These are phyloP conservation scores for Penicillium verrucosum DNA, from an alignment of 2,329 filamentous ascomycete species.

Conservation along the genomic window DNA sequence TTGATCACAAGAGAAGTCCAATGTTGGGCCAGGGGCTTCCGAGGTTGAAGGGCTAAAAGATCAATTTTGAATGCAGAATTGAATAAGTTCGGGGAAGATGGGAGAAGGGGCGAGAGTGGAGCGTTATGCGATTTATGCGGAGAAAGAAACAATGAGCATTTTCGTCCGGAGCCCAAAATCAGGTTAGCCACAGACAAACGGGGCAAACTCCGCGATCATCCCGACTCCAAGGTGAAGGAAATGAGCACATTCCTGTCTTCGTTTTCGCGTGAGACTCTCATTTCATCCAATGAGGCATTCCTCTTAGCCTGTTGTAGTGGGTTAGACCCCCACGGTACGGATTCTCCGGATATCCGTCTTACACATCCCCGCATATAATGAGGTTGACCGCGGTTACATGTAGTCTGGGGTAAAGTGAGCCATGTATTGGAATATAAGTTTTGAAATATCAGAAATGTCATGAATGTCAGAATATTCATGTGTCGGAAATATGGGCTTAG, in stretches of 20 bases:
- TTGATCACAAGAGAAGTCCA: neutral
- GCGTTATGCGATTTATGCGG: conserved; percentile 20
- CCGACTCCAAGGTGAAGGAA: neutral
- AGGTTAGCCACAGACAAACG: conserved; percentile 3
- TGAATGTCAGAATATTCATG: neutral
- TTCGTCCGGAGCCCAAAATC: neutral
- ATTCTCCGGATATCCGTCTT: conserved; percentile 19
- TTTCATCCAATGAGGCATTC: neutral
- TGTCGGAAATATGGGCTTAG: neutral
- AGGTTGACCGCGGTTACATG: neutral
- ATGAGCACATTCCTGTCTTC: conserved; percentile 1
- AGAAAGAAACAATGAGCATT: conserved; percentile 9
- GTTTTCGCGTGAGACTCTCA: neutral
- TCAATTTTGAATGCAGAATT: neutral
- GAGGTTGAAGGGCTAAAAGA: neutral
- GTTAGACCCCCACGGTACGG: conserved; percentile 15
- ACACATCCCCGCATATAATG: conserved; percentile 10
- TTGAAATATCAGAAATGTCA: neutral
- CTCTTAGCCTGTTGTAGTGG: conserved; percentile 8
- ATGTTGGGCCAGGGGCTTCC: neutral
- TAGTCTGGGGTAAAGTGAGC: conserved; percentile 4
- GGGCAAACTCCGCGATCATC: conserved; percentile 10
- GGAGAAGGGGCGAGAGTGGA: conserved; percentile 18
- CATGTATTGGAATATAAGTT: neutral
- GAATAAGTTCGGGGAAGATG: conserved; percentile 18